phyloP scores from a whole-genome alignment of 1,284 basidiomycete species.

The Moesziomyces sp. region DNA sequence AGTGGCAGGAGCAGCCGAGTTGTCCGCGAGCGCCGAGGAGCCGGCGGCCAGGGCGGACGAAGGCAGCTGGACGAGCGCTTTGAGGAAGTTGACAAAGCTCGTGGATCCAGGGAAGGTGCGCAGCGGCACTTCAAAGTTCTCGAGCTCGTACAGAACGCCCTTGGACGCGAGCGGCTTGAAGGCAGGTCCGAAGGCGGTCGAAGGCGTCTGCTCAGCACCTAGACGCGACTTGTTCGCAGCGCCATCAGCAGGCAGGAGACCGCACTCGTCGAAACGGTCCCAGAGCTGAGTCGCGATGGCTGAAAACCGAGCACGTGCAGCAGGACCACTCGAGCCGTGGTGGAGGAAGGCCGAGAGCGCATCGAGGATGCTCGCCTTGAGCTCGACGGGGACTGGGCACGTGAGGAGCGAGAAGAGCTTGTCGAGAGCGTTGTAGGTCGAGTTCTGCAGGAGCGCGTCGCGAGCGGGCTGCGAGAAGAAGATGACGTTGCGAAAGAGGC shows the following conservation, averaged over 20 bases:
- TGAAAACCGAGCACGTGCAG: constrained; percentile 28
- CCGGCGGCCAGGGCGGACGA: constrained; percentile 22
- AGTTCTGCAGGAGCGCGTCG: constrained; percentile 80
- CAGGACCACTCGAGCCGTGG: constrained; percentile 17
- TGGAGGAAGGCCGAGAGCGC: constrained; percentile 80
- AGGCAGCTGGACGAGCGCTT: constrained; percentile 72
- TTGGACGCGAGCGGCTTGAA: constrained; percentile 39
- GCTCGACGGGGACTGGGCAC: constrained; percentile 76
- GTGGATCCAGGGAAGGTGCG: constrained; percentile 86
- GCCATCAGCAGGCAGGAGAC: constrained; percentile 31
- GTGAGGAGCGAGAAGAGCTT: constrained; percentile 72
- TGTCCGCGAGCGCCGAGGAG: constrained; percentile 28
- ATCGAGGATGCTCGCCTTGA: constrained; percentile 87
- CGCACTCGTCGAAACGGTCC: constrained; percentile 78
- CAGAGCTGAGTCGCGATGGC: constrained; percentile 83
- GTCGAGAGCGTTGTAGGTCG: constrained; percentile 78
- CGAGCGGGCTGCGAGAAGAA: constrained; percentile 81
- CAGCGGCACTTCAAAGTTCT: constrained; percentile 83
- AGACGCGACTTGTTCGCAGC: constrained; percentile 21
- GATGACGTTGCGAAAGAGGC: constrained; percentile 82
- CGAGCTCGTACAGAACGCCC: constrained; percentile 74
- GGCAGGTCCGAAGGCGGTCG: constrained; percentile 29
- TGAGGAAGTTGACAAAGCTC: constrained; percentile 85
- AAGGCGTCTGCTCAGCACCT: background rate
- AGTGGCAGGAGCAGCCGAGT: constrained; percentile 1